phyloP scores from a whole-genome alignment of 495 filamentous ascomycete genomes.

The Geoglossum glabrum region DNA sequence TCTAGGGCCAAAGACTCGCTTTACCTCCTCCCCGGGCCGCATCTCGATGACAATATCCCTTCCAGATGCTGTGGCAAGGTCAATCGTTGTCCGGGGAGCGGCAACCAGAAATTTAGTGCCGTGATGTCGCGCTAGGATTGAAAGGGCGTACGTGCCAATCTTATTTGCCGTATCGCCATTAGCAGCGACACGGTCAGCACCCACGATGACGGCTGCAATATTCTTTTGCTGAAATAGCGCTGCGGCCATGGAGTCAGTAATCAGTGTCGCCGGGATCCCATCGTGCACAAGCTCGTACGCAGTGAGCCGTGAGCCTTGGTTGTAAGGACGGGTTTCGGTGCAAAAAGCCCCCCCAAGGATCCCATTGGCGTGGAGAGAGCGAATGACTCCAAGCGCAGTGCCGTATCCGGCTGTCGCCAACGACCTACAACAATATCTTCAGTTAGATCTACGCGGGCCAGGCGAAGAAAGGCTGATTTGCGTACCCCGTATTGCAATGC shows the following conservation, averaged over 20 bases:
- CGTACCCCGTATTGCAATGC: constrained; percentile 90
- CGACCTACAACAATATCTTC: constrained; percentile 29
- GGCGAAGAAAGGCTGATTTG: constrained; percentile 4
- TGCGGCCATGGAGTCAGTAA: constrained; percentile 93
- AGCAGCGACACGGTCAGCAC: constrained; percentile 82
- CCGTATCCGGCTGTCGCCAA: constrained; percentile 93
- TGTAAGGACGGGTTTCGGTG: constrained; percentile 93
- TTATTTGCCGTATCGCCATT: constrained; percentile 99
- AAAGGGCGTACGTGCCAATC: constrained; percentile 86
- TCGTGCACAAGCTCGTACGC: constrained; percentile 93
- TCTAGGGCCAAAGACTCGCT: constrained; percentile 54
- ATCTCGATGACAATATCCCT: constrained; percentile 72
- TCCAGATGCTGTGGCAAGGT: constrained; percentile 58
- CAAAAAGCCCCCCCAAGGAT: constrained; percentile 67
- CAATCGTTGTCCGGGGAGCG: constrained; percentile 84
- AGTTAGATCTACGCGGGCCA: constrained; percentile 9
- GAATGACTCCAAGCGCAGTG: constrained; percentile 84
- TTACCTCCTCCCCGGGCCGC: constrained; percentile 56
- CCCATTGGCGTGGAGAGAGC: constrained; percentile 46
- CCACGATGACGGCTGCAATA: constrained; percentile 76
- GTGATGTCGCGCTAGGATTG: constrained; percentile 68
- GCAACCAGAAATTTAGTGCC: constrained; percentile 88
- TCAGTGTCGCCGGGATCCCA: constrained; percentile 73
- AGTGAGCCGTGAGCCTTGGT: constrained; percentile 87
- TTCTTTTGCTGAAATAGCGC: constrained; percentile 45